Conservation (phyloP, 306 rosid genomes). For the Vicia villosa region DNA sequence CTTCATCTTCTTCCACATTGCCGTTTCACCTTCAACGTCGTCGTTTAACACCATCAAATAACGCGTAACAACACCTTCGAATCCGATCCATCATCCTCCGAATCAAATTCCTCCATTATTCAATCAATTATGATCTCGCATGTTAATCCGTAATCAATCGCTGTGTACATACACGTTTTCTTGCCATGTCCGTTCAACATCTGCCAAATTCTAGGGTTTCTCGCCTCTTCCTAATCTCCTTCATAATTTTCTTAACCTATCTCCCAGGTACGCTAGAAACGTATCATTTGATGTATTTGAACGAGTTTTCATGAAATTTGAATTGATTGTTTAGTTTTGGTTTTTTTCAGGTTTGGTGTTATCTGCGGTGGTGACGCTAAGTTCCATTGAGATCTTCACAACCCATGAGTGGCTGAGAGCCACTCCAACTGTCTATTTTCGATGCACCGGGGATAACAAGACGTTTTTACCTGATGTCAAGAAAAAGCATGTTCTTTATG, state of each 20-base stretch:
- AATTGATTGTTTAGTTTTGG: neutral
- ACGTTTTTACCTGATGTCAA: slow-evolving; percentile 72
- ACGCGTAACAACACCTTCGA: neutral
- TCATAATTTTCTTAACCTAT: slow-evolving; percentile 46
- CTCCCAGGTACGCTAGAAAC: slow-evolving; percentile 3
- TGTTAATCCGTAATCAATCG: neutral
- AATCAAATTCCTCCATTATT: too few relatives aligned
- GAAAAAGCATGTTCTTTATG: slow-evolving; percentile 49
- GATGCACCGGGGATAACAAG: slow-evolving; percentile 67
- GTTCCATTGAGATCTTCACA: slow-evolving; percentile 66
- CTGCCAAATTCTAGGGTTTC: slow-evolving; percentile 36
- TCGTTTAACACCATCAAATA: slow-evolving; percentile 16
- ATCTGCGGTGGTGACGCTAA: slow-evolving; percentile 70
- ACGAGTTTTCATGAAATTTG: neutral
- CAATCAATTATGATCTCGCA: neutral
- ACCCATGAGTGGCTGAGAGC: slow-evolving; percentile 68
- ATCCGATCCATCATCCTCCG: neutral
- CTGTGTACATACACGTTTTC: neutral
- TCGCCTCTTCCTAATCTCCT: slow-evolving; percentile 41
- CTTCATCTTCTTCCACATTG: neutral
- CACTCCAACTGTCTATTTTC: slow-evolving; percentile 73
- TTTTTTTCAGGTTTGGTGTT: slow-evolving; percentile 53
- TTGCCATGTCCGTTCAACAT: slow-evolving; percentile 54
- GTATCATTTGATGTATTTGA: neutral
- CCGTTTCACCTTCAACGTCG: slow-evolving; percentile 28